A percentile compares a stretch with the other conserved stretches of the same genome.
Evolutionary conservation across 805 yeast genomes (phyloP).

Genomic region (Clavispora phyllophila): DNA sequence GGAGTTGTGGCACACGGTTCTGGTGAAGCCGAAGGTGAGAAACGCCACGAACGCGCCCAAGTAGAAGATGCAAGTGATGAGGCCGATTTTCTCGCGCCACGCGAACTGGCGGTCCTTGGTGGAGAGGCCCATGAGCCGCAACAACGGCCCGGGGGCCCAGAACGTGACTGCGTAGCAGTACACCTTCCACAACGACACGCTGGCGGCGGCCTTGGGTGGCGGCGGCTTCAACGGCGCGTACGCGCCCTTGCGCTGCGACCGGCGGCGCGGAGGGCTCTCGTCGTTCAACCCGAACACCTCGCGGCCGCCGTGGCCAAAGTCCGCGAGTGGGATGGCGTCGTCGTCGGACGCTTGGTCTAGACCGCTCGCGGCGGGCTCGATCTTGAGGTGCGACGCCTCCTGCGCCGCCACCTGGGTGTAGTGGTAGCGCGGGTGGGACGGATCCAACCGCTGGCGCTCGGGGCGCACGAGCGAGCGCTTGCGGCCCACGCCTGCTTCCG

Average conservation of each 20-base stretch:
- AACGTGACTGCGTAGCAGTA: constrained; percentile 80
- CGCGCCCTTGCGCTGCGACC: constrained; percentile 19
- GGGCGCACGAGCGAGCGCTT: constrained; percentile 78
- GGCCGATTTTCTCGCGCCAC: constrained; percentile 94
- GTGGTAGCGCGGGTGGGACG: constrained; percentile 71
- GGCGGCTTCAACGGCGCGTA: constrained; percentile 15
- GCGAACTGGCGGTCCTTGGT: constrained; percentile 84
- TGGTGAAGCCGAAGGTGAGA: constrained; percentile 87
- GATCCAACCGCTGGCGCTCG: constrained; percentile 66
- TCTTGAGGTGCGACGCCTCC: constrained; percentile 54
- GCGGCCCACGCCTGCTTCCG: constrained; percentile 38
- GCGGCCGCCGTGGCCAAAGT: constrained; percentile 37
- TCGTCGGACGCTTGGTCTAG: constrained; percentile 41
- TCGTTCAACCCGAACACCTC: constrained; percentile 60
- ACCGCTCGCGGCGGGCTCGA: constrained; percentile 71
- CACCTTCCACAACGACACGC: constrained; percentile 62
- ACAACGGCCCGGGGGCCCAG: constrained; percentile 83
- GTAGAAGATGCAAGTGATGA: constrained; percentile 66
- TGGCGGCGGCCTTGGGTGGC: constrained; percentile 5
- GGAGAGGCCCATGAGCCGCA: constrained; percentile 69
- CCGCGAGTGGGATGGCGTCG: constrained; percentile 42
- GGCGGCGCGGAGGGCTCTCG: constrained; percentile 34
- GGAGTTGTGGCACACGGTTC: constrained; percentile 60
- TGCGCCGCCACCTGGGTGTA: constrained; percentile 71
- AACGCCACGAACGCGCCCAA: constrained; percentile 79